phyloP scores from a whole-genome alignment of 2,329 filamentous ascomycete species.

The Colletotrichum acutatum region DNA sequence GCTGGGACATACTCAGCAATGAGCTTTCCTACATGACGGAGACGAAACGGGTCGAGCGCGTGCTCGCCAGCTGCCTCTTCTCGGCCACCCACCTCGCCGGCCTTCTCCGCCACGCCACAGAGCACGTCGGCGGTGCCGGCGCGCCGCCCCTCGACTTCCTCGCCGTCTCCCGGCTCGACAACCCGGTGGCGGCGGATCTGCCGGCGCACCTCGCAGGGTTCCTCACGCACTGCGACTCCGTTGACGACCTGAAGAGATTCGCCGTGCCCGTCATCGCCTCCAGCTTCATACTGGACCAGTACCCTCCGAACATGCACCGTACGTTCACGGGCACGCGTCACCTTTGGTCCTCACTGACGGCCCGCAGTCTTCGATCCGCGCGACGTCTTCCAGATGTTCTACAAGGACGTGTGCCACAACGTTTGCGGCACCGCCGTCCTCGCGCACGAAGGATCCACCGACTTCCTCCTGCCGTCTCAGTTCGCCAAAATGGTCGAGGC shows the following conservation, averaged over 20 bases:
- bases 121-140: neutral
- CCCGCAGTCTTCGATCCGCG: constrained; percentile 9
- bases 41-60: neutral
- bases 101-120: neutral
- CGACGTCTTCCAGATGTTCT: constrained; percentile 16
- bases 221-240: neutral
- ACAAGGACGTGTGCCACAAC: constrained; percentile 1
- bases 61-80: constrained; percentile 7
- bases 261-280: constrained; percentile 1
- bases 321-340: neutral
- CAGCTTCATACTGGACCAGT: constrained; percentile 16
- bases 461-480: neutral
- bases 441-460: neutral
- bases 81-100: constrained; percentile 6
- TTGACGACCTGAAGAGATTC: neutral
- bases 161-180: neutral
- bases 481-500: constrained; percentile 10
- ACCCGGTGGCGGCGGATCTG: neutral
- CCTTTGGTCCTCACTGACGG: neutral
- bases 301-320: constrained; percentile 5
- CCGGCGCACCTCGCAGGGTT: neutral
- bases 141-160: constrained; percentile 12
- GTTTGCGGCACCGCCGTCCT: neutral
- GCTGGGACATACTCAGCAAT: neutral
- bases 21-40: constrained; percentile 8